Evolutionary conservation across 2,329 filamentous ascomycete species (phyloP).

Genomic region (Aureobasidium mangrovei): DNA sequence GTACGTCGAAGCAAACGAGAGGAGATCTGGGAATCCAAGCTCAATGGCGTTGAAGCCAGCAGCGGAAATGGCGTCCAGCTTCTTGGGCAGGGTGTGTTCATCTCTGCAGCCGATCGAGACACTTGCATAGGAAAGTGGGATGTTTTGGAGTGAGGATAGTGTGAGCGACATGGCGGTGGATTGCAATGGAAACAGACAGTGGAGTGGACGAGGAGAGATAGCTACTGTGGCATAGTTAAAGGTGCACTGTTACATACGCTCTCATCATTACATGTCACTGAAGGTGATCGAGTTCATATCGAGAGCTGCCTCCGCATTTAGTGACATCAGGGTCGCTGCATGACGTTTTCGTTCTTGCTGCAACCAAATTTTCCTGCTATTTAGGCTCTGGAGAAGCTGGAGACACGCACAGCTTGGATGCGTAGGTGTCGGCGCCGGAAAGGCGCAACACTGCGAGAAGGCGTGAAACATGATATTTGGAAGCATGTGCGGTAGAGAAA

Average conservation of each 20-base stretch:
- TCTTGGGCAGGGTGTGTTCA: slow-evolving; percentile 48
- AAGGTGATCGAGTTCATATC: no score
- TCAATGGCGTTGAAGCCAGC: slow-evolving; percentile 63
- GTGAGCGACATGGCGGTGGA: slow-evolving; percentile 28
- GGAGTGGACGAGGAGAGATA: not conserved
- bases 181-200: not conserved
- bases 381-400: no score
- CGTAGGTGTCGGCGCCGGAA: no score
- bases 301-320: not conserved
- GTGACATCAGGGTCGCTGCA: not conserved
- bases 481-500: not conserved
- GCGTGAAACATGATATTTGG: not conserved
- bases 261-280: not conserved
- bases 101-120: slow-evolving; percentile 45
- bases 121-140: slow-evolving; percentile 47
- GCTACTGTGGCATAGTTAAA: not conserved
- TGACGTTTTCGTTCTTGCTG: no score
- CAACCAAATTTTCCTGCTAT: no score
- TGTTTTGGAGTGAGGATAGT: slow-evolving; percentile 27
- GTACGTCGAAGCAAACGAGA: slow-evolving; percentile 48
- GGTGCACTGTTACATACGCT: not conserved
- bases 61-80: slow-evolving; percentile 53
- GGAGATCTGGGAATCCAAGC: slow-evolving; percentile 64
- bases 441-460: no score
- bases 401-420: no score